Evolutionary conservation across 768 basidiomycete genomes (phyloP).

Genomic region (Phanerochaete sordida): DNA sequence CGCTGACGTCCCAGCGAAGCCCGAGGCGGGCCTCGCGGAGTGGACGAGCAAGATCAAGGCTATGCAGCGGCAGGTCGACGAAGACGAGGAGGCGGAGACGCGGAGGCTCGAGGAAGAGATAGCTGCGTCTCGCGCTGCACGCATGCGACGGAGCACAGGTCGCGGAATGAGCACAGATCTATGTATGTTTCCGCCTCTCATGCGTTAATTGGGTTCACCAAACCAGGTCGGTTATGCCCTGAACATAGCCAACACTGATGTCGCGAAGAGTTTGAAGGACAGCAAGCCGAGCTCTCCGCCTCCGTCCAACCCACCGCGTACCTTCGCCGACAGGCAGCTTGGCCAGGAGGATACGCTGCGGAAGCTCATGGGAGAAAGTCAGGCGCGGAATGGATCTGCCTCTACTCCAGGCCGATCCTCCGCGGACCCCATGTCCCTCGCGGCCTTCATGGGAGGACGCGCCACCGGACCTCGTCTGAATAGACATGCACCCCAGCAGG

Average conservation of each 20-base stretch:
- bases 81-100: conserved; percentile 76
- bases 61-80: conserved; percentile 76
- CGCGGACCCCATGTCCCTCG: conserved; percentile 56
- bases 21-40: conserved; percentile 70
- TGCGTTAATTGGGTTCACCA: not conserved
- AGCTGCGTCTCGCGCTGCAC: conserved; percentile 41
- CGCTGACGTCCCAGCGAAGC: conserved; percentile 29
- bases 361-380: conserved; percentile 38
- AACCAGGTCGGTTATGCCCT: not conserved
- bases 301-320: conserved; percentile 19
- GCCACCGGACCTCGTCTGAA: conserved; percentile 74
- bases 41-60: conserved; percentile 81
- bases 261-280: conserved; percentile 22
- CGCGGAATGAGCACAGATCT: conserved; percentile 39
- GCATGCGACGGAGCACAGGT: conserved; percentile 40
- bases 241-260: conserved; percentile 20
- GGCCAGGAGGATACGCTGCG: conserved; percentile 44
- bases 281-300: conserved; percentile 11
- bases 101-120: conserved; percentile 61
- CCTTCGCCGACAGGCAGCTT: conserved; percentile 34
- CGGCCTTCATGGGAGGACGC: conserved; percentile 77
- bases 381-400: not conserved
- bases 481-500: conserved; percentile 66
- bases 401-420: conserved; percentile 1
- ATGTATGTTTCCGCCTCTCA: conserved; percentile 35